Evolutionary conservation across 495 filamentous ascomycete genomes (phyloP).

Genomic region (Aspergillus diversus): DNA sequence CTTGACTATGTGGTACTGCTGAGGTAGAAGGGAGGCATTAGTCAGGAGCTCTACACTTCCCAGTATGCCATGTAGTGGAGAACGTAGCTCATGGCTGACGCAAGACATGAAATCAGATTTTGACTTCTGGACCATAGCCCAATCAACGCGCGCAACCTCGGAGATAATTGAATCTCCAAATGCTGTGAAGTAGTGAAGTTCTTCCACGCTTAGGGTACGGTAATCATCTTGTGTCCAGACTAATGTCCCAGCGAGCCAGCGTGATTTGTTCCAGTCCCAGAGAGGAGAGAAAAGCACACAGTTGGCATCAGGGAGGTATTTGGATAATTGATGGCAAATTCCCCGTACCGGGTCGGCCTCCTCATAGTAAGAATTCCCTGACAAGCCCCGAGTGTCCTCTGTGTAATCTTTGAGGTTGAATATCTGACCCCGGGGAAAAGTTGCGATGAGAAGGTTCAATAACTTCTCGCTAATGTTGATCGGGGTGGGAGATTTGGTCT

Average conservation of each 20-base stretch:
- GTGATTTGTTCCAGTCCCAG: conserved; percentile 61
- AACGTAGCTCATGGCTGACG: conserved; percentile 73
- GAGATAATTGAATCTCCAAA: conserved; percentile 68
- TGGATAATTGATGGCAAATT: conserved; percentile 7
- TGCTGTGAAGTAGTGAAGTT: conserved; percentile 58
- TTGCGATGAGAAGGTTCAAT: conserved; percentile 10
- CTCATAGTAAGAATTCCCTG: background rate
- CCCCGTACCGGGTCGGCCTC: background rate
- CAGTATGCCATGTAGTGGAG: conserved; percentile 69
- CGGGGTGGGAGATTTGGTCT: background rate
- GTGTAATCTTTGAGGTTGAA: conserved; percentile 16
- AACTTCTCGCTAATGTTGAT: conserved; percentile 12
- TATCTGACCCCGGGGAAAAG: conserved; percentile 20
- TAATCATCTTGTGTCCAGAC: conserved; percentile 58
- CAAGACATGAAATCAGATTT: conserved; percentile 74
- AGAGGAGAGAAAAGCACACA: conserved; percentile 61
- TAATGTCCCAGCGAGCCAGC: conserved; percentile 65
- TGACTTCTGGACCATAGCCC: conserved; percentile 49
- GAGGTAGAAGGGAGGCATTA: conserved; percentile 36
- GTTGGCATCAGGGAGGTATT: conserved; percentile 51
- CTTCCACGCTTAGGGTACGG: conserved; percentile 45
- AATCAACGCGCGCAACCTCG: conserved; percentile 59
- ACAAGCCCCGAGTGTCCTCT: background rate
- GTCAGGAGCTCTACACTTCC: conserved; percentile 66
- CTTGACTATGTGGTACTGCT: conserved; percentile 56